Evolutionary conservation across 495 filamentous ascomycete species (phyloP).

Genomic region (Friedmanniomyces endolithicus): DNA sequence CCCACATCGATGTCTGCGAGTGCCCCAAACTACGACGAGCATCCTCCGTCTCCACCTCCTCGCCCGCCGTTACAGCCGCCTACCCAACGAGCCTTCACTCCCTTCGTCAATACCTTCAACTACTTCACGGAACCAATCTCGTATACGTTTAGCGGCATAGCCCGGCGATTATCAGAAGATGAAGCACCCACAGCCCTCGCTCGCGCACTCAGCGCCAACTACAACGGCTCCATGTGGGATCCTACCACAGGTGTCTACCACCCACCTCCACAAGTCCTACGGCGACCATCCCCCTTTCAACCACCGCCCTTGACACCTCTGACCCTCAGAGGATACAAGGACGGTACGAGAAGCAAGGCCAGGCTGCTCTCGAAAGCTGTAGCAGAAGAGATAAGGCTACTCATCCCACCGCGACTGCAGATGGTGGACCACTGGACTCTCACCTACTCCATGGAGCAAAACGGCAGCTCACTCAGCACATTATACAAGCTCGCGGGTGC

Average conservation of each 20-base stretch:
- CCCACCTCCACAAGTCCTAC: constrained; percentile 22
- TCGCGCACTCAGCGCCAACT: constrained; percentile 17
- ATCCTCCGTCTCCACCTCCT: background rate
- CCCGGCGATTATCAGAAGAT: constrained; percentile 29
- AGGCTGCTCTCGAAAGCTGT: constrained; percentile 54
- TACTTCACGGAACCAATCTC: constrained; percentile 32
- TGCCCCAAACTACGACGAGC: no score
- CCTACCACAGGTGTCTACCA: constrained; percentile 25
- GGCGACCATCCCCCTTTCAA: constrained; percentile 33
- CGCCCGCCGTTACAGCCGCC: constrained; percentile 13
- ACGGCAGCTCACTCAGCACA: constrained; percentile 77
- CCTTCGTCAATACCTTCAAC: constrained; percentile 18
- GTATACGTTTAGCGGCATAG: constrained; percentile 27
- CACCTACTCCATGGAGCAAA: constrained; percentile 80
- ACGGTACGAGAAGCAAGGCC: constrained; percentile 17
- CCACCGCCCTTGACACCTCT: constrained; percentile 35
- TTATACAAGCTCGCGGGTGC: constrained; percentile 66
- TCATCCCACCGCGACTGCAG: constrained; percentile 75
- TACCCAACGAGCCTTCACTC: background rate
- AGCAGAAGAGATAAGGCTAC: constrained; percentile 86
- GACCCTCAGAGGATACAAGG: constrained; percentile 26
- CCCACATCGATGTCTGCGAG: no score
- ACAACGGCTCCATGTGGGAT: constrained; percentile 19
- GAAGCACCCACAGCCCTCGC: constrained; percentile 16
- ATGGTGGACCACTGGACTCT: constrained; percentile 77